These are phyloP conservation scores for Fusarium burgessii DNA, from an alignment of 2,329 filamentous ascomycete genomes.

Conservation along the genomic window DNA sequence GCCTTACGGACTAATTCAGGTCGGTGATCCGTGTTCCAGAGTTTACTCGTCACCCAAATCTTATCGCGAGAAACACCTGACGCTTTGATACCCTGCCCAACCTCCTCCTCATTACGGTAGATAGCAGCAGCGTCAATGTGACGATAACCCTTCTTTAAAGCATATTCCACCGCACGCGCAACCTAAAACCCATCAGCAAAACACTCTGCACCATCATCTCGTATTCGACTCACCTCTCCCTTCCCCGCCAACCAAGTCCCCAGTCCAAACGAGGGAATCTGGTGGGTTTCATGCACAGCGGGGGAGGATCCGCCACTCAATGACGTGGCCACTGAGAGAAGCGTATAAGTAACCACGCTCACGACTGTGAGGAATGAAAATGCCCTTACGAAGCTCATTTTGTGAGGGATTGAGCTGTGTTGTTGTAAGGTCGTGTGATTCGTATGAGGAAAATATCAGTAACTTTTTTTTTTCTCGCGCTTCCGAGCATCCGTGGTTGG, in stretches of 20 bases:
- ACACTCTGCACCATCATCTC: accelerated
- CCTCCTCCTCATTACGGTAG: slow-evolving; percentile 70
- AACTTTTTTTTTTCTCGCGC: slow-evolving; percentile 17
- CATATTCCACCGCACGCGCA: slow-evolving; percentile 63
- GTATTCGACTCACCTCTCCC: slow-evolving; percentile 15
- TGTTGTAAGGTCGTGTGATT: slow-evolving; percentile 3
- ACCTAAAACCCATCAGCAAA: slow-evolving; percentile 17
- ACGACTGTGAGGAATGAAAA: slow-evolving; percentile 27
- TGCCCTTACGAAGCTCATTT: slow-evolving; percentile 27
- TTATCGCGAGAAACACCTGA: slow-evolving; percentile 46
- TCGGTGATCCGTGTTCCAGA: slow-evolving; percentile 52
- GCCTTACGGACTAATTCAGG: slow-evolving; percentile 46
- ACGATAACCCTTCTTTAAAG: slow-evolving; percentile 64
- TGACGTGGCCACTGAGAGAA: slow-evolving; percentile 25
- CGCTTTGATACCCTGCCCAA: slow-evolving; percentile 59
- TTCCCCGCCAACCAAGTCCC: slow-evolving; percentile 51
- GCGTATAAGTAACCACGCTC: slow-evolving; percentile 18
- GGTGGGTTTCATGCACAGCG: slow-evolving; percentile 1
- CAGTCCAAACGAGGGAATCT: slow-evolving; percentile 49
- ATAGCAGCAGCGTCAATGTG: slow-evolving; percentile 69
- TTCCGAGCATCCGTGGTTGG: slow-evolving; percentile 2
- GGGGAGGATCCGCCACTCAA: not conserved
- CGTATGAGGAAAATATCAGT: slow-evolving; percentile 8
- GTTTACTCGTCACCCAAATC: slow-evolving; percentile 49
- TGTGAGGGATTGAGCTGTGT: not conserved